Evolutionary conservation across 2,329 filamentous ascomycete species (phyloP).

Genomic region (Fusarium lyarnte): DNA sequence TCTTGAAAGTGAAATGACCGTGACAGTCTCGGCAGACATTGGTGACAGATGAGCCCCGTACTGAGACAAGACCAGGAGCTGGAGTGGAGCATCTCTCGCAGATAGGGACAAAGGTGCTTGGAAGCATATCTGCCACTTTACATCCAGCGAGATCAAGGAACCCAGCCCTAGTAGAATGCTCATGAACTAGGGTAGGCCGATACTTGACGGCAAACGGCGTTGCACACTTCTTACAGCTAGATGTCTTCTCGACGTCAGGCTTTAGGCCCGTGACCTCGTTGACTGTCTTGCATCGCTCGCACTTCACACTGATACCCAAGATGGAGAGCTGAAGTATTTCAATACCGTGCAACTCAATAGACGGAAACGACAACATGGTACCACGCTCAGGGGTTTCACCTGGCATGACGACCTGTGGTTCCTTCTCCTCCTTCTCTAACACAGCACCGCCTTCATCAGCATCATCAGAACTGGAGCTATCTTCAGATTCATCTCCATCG

Average conservation of each 20-base stretch:
- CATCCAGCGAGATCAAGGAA: slow-evolving; percentile 82
- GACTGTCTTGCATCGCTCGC: slow-evolving; percentile 78
- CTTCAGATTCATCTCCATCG: slow-evolving; percentile 58
- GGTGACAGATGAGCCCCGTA: slow-evolving; percentile 76
- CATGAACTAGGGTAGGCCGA: slow-evolving; percentile 76
- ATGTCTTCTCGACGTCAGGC: slow-evolving; percentile 60
- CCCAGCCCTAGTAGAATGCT: slow-evolving; percentile 77
- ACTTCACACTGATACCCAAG: slow-evolving; percentile 78
- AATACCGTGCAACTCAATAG: slow-evolving; percentile 78
- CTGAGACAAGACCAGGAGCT: slow-evolving; percentile 74
- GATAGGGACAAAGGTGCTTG: slow-evolving; percentile 81
- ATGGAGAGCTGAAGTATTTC: slow-evolving; percentile 76
- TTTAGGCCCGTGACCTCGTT: slow-evolving; percentile 76
- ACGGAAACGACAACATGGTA: slow-evolving; percentile 82
- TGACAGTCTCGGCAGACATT: slow-evolving; percentile 85
- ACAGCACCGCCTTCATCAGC: slow-evolving; percentile 55
- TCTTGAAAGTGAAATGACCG: slow-evolving; percentile 79
- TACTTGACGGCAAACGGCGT: slow-evolving; percentile 63
- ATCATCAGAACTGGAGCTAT: slow-evolving; percentile 57
- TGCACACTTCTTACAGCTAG: slow-evolving; percentile 69
- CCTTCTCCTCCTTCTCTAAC: slow-evolving; percentile 45
- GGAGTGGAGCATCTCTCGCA: slow-evolving; percentile 79
- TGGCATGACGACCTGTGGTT: slow-evolving; percentile 30
- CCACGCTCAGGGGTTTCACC: slow-evolving; percentile 66
- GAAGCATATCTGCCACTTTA: slow-evolving; percentile 78